Evolutionary conservation across 768 basidiomycete species (phyloP).

Genomic region (Boletus barrowsii): DNA sequence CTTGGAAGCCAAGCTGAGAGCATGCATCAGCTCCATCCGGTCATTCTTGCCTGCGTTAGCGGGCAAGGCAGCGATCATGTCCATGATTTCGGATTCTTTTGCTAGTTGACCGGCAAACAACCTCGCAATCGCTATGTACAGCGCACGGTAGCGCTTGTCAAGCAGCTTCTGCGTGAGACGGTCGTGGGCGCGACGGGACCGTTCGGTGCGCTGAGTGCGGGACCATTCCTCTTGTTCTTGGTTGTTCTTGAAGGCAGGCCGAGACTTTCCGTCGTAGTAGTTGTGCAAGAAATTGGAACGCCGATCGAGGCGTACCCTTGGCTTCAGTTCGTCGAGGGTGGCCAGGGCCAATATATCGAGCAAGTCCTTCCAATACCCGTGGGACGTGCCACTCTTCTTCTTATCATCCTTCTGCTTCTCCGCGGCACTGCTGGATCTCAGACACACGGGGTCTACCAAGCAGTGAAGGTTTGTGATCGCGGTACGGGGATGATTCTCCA

Average conservation of each 20-base stretch:
- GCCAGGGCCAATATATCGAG: slow-evolving; percentile 66
- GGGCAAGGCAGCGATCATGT: slow-evolving; percentile 35
- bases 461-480: slow-evolving; percentile 58
- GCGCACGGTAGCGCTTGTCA: slow-evolving; percentile 53
- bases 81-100: slow-evolving; percentile 44
- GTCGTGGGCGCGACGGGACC: slow-evolving; percentile 29
- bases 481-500: slow-evolving; percentile 64
- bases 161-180: slow-evolving; percentile 41
- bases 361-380: slow-evolving; percentile 78
- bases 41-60: slow-evolving; percentile 23
- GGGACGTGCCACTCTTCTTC: slow-evolving; percentile 26
- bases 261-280: slow-evolving; percentile 11
- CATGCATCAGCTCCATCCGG: slow-evolving; percentile 3
- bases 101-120: slow-evolving; percentile 54
- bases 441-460: slow-evolving; percentile 53
- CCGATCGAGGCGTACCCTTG: not conserved
- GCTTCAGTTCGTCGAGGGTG: slow-evolving; percentile 46
- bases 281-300: slow-evolving; percentile 28
- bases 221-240: slow-evolving; percentile 25
- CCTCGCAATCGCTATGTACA: slow-evolving; percentile 61
- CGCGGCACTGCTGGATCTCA: slow-evolving; percentile 5
- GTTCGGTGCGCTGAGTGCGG: slow-evolving; percentile 15
- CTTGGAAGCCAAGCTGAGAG: slow-evolving; percentile 58
- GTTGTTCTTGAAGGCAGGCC: slow-evolving; percentile 27
- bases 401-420: not conserved